Percentiles rank a stretch among this genome's conserved stretches.
Evolutionary conservation across 1,139 yeast species (phyloP).

Genomic region (Kluyveromyces marxianus): DNA sequence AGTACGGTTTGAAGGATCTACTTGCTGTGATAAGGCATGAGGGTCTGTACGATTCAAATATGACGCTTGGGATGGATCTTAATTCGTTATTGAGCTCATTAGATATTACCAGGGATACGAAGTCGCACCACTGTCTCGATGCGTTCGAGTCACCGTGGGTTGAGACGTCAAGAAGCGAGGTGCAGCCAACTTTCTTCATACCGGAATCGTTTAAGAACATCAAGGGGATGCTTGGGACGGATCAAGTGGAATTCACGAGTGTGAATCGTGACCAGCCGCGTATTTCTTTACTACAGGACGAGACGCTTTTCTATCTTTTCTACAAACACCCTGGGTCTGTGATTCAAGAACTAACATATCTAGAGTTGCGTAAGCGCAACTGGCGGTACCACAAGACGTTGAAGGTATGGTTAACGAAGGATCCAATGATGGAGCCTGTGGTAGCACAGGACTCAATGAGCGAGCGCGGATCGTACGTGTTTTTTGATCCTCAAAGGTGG

Average conservation of each 20-base stretch:
- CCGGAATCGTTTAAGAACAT: slow-evolving; percentile 38
- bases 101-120: slow-evolving; percentile 34
- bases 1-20: slow-evolving; percentile 72
- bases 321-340: slow-evolving; percentile 92
- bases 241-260: slow-evolving; percentile 30
- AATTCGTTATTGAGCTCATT: slow-evolving; percentile 53
- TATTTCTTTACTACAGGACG: slow-evolving; percentile 75
- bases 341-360: slow-evolving; percentile 87
- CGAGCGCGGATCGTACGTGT: slow-evolving; percentile 91
- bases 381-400: slow-evolving; percentile 97
- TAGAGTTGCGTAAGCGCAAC: slow-evolving; percentile 80
- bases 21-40: slow-evolving; percentile 48
- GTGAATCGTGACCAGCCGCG: slow-evolving; percentile 56
- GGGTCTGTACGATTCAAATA: slow-evolving; percentile 26
- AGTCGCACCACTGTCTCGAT: slow-evolving; percentile 33
- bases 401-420: slow-evolving; percentile 95
- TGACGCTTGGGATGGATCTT: slow-evolving; percentile 81
- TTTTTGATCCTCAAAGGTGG: slow-evolving; percentile 96
- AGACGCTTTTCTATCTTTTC: slow-evolving; percentile 86
- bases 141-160: slow-evolving; percentile 92
- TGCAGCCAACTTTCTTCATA: slow-evolving; percentile 63
- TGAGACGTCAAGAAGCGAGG: slow-evolving; percentile 82
- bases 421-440: slow-evolving; percentile 82
- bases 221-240: slow-evolving; percentile 27
- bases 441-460: slow-evolving; percentile 65